Conservation (phyloP, 371 early-diverging fungal species). For the Phascolomyces articulosus region DNA sequence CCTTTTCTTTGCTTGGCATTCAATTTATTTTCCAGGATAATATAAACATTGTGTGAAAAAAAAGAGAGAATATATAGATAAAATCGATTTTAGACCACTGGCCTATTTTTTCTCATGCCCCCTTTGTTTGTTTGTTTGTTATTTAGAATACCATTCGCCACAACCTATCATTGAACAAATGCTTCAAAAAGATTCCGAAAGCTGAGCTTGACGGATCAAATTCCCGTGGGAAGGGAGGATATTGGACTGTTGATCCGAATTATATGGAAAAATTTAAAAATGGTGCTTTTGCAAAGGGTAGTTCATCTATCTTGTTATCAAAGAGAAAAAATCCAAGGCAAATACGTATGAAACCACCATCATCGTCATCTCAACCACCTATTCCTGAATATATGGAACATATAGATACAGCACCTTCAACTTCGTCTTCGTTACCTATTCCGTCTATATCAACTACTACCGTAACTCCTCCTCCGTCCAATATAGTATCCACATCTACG, state of each 20-base stretch:
- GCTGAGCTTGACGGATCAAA: conserved; percentile 44
- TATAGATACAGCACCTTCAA: no score
- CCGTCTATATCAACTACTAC: background rate
- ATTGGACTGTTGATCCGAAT: conserved; percentile 54
- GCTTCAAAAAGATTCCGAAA: conserved; percentile 69
- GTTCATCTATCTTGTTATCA: background rate
- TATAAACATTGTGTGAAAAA: no score
- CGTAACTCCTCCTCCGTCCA: no score
- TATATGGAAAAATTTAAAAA: conserved; percentile 26
- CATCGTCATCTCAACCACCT: background rate
- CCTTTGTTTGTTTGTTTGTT: background rate
- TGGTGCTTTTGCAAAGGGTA: conserved; percentile 26
- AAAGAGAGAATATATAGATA: no score
- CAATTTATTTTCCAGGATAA: no score
- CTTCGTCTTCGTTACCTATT: background rate
- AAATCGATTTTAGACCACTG: no score
- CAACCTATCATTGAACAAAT: conserved; percentile 76
- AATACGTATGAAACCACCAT: conserved; percentile 6
- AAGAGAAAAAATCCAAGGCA: conserved; percentile 12
- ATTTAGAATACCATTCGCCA: conserved; percentile 77
- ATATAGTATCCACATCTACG: background rate
- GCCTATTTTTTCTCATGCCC: no score
- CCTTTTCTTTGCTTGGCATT: no score
- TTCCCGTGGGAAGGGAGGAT: conserved; percentile 57
- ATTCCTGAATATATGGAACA: no score